A percentile compares a stretch with the other conserved stretches of the same genome.
phyloP scores from a whole-genome alignment of 768 basidiomycete genomes.

The Rhizopogon rudus region DNA sequence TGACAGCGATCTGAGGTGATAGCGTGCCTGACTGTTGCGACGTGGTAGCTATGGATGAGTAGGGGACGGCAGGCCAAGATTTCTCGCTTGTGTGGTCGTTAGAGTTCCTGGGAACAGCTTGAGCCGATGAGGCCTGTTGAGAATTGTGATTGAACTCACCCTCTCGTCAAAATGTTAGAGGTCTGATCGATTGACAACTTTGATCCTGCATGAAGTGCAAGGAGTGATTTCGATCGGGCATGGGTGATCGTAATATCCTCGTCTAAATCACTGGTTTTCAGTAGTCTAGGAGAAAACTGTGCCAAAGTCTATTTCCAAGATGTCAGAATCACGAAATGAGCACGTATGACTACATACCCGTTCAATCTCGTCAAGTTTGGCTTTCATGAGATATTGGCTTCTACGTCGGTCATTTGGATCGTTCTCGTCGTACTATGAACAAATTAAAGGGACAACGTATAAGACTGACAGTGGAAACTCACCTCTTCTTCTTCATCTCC shows the following conservation, averaged over 20 bases:
- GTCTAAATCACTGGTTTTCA: conserved; percentile 18
- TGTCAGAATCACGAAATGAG: conserved; percentile 12
- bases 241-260: conserved; percentile 19
- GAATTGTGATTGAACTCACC: neutral
- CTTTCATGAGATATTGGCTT: conserved; percentile 72
- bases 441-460: conserved; percentile 11
- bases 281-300: conserved; percentile 55
- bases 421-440: conserved; percentile 54
- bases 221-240: conserved; percentile 8
- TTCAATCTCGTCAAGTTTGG: conserved; percentile 77
- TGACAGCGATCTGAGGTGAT: conserved; percentile 50
- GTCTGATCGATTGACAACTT: neutral
- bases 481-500: conserved; percentile 40
- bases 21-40: conserved; percentile 7
- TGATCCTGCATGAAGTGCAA: conserved; percentile 1
- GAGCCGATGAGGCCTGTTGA: neutral
- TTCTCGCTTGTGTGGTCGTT: conserved; percentile 9
- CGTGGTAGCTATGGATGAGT: conserved; percentile 26
- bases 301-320: conserved; percentile 47
- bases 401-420: conserved; percentile 71
- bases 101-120: neutral
- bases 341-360: conserved; percentile 34
- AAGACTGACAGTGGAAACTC: conserved; percentile 16
- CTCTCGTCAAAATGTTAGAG: neutral
- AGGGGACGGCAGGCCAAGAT: conserved; percentile 43